Conservation (phyloP, 2,329 filamentous ascomycete species). For the Byssochlamys sp. region DNA sequence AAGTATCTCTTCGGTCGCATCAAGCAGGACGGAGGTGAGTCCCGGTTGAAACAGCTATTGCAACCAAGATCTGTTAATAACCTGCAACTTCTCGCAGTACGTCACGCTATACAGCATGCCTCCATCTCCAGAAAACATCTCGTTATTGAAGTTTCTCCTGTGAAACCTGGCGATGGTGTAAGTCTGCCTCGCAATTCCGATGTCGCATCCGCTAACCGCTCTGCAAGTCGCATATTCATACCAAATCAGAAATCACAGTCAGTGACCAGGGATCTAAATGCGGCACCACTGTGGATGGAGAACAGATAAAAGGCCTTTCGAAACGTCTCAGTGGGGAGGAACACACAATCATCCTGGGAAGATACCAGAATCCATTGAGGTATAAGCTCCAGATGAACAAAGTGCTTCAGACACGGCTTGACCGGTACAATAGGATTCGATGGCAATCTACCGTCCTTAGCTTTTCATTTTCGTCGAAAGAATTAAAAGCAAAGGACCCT, state of each 20-base stretch:
- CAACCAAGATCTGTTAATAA: not conserved
- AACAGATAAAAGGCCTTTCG: constrained; percentile 55
- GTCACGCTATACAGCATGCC: constrained; percentile 64
- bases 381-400: constrained; percentile 11
- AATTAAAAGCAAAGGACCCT: constrained; percentile 55
- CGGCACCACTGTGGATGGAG: constrained; percentile 69
- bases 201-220: constrained; percentile 6
- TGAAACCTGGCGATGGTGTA: constrained; percentile 59
- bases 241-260: constrained; percentile 60
- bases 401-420: not conserved
- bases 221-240: constrained; percentile 50
- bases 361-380: constrained; percentile 49
- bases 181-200: constrained; percentile 15
- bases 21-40: constrained; percentile 50
- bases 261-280: constrained; percentile 75
- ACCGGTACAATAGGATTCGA: constrained; percentile 46
- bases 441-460: constrained; percentile 77
- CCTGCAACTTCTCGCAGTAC: constrained; percentile 38
- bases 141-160: constrained; percentile 59
- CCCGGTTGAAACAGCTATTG: not conserved
- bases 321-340: constrained; percentile 47
- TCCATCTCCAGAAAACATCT: constrained; percentile 84
- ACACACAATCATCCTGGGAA: constrained; percentile 63
- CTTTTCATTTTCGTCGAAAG: constrained; percentile 65
- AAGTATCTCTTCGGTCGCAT: constrained; percentile 79